Percentiles rank a stretch among this genome's conserved stretches.
These are phyloP conservation scores for Tuber borchii DNA, from an alignment of 495 filamentous ascomycete genomes.

Conservation along the genomic window DNA sequence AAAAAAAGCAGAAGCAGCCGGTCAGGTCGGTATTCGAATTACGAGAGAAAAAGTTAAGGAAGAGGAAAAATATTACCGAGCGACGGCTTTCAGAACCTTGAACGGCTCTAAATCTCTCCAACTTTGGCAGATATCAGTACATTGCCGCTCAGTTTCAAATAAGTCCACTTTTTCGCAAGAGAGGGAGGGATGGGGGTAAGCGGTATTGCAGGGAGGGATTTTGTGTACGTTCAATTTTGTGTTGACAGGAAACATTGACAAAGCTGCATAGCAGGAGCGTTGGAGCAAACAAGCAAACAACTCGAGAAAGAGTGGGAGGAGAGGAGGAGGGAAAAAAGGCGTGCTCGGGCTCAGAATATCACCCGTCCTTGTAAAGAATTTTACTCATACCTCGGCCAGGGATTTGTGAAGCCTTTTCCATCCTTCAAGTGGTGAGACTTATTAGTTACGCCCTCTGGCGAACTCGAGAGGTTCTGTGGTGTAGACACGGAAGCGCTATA, in stretches of 20 bases:
- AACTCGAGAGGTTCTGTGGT: conserved; percentile 19
- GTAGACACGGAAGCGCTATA: conserved; percentile 34
- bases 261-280: conserved; percentile 13
- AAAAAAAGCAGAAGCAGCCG: neutral
- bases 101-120: neutral
- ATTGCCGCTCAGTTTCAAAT: neutral
- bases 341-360: neutral
- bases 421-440: conserved; percentile 36
- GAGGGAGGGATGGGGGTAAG: neutral
- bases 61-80: neutral
- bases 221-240: neutral
- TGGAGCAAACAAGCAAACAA: conserved; percentile 1
- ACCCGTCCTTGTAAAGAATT: neutral
- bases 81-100: neutral
- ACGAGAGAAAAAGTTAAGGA: neutral
- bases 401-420: conserved; percentile 36
- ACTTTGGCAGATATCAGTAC: neutral
- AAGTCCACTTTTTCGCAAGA: neutral
- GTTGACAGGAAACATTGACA: conserved; percentile 11
- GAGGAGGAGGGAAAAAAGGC: conserved; percentile 10
- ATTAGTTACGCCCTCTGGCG: conserved; percentile 26
- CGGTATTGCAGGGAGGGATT: neutral
- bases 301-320: conserved; percentile 18
- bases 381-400: conserved; percentile 40
- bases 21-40: conserved; percentile 2